Conservation (phyloP, 106 monocot genomes). For the Amphibolis antarctica region DNA sequence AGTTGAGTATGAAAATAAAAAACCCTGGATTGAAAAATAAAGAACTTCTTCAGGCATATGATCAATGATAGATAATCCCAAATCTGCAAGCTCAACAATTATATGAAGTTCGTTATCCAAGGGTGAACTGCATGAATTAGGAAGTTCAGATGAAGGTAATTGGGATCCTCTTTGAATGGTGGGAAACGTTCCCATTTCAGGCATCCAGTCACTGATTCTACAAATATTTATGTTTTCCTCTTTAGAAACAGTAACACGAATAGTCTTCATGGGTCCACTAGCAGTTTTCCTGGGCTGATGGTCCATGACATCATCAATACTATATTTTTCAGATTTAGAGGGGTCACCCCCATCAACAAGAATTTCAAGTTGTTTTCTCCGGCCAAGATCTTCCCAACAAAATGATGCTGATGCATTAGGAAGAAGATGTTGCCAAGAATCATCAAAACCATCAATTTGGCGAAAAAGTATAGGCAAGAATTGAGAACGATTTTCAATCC, state of each 20-base stretch:
- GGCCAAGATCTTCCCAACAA: conserved; percentile 90
- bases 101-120: conserved; percentile 67
- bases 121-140: conserved; percentile 31
- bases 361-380: conserved; percentile 55
- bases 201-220: conserved; percentile 84
- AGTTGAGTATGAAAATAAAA: conserved; percentile 69
- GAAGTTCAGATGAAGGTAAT: conserved; percentile 30
- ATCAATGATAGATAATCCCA: conserved; percentile 74
- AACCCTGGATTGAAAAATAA: conserved; percentile 64
- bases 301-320: conserved; percentile 68
- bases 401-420: conserved; percentile 79
- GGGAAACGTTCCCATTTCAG: conserved; percentile 31
- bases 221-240: conserved; percentile 57
- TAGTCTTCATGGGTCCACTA: conserved; percentile 37
- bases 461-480: conserved; percentile 69
- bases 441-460: conserved; percentile 57
- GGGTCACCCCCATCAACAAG: conserved; percentile 67
- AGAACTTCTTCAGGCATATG: conserved; percentile 92
- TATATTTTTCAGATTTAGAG: conserved; percentile 48
- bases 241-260: conserved; percentile 44
- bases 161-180: conserved; percentile 13
- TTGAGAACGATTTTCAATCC: conserved; percentile 85
- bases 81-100: conserved; percentile 66
- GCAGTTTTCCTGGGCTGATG: conserved; percentile 36
- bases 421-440: conserved; percentile 63